Percentiles rank a stretch among this genome's conserved stretches.
These are phyloP conservation scores for Hygrophorus pudorinus DNA, from an alignment of 768 basidiomycete species.

Conservation along the genomic window DNA sequence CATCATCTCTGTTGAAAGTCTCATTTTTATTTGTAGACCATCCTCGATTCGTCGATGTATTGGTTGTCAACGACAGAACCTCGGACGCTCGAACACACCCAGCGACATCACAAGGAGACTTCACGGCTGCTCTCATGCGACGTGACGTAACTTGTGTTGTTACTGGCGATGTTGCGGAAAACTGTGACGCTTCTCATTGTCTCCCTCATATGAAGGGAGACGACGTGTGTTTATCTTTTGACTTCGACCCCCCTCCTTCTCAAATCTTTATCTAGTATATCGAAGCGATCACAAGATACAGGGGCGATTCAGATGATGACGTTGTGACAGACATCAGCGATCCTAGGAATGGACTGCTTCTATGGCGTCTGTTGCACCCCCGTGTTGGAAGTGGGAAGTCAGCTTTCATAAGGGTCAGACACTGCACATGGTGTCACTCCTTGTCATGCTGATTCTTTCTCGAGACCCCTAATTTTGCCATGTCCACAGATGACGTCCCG, in stretches of 20 bases:
- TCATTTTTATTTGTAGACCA: constrained; percentile 3
- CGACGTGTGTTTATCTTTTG: not conserved
- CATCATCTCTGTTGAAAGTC: not conserved
- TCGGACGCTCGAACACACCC: constrained; percentile 1
- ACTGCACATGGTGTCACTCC: not conserved
- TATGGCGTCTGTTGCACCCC: not conserved
- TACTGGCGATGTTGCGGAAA: not conserved
- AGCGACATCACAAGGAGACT: not conserved
- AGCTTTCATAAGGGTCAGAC: constrained; percentile 2
- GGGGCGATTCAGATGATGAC: not conserved
- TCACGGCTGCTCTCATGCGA: not conserved
- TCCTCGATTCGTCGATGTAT: constrained; percentile 8
- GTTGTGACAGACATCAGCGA: not conserved
- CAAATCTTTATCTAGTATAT: not conserved
- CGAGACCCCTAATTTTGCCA: constrained; percentile 5
- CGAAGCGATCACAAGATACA: constrained; percentile 1
- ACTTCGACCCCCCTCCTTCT: not conserved
- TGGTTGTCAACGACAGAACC: constrained; percentile 3
- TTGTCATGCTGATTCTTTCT: not conserved
- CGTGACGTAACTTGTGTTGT: constrained; percentile 2
- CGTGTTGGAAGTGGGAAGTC: not conserved
- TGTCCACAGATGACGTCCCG: constrained; percentile 2
- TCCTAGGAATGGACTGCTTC: constrained; percentile 2
- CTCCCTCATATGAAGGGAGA: constrained; percentile 4
- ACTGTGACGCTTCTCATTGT: constrained; percentile 1